Base-by-base conservation (phyloP, 2,329 filamentous ascomycete species). In the Fusarium sp. region DNA sequence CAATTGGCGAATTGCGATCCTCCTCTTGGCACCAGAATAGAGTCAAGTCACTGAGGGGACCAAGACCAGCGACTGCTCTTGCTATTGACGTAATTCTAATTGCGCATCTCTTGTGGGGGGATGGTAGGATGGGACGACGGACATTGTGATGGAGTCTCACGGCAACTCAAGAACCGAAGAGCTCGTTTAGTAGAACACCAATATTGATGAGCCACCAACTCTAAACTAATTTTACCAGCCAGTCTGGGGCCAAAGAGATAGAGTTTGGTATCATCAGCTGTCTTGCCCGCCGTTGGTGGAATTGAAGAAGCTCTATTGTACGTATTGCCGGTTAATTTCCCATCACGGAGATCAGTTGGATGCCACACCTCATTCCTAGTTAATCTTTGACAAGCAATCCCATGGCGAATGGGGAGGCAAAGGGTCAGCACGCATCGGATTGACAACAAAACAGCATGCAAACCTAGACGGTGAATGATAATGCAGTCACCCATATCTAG, bases 271-370 rank as follows among this genome's bases (percentile, higher is more conserved):
- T 5, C 18, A 62, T 28, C 26, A 26, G n/a, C 31, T 38, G 45
- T 23, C 28, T 44, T 11, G 13, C 13, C 33, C 4, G 8, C 33
- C 4, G 8, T 31, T 40, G 26, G 10, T 16, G 26, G 5, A 26
- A 34, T 20, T 10, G 8, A 54, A 38, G 34, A 12, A 61, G 40
- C n/a, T 18, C 1, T 16, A 7, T 26, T 6, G 0, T 5, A 6
- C 5, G 33, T 62, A 53, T 62, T 45, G n/a, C 57, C 58, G 58
- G 45, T 40, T 54, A 45, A 53, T 62, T 26, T 23, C 58, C 33
- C 5, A n/a, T 4, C 23, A 23, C 9, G 13, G 3, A 36, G 5
- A 23, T 54, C 45, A 54, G 53, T 62, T 53, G 18, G 44, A 36
- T 28, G 44, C 13, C 33, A 34, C 41, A 18, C 40, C 56, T 40